These are phyloP conservation scores for Venturia aucupariae DNA, from an alignment of 2,329 filamentous ascomycete species.

Conservation along the genomic window DNA sequence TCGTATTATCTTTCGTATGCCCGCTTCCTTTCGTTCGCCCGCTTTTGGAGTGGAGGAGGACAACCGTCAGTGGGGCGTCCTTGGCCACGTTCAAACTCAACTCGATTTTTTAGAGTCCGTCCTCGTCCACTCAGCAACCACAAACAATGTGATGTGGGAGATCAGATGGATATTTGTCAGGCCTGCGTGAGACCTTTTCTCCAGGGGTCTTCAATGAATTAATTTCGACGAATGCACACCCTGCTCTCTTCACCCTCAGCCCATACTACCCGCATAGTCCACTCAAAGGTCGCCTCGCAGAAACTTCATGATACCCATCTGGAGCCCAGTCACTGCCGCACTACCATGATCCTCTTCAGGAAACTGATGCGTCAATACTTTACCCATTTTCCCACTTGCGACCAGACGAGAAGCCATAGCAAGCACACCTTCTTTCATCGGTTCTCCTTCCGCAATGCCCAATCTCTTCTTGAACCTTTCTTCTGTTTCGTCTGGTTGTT, in stretches of 20 bases:
- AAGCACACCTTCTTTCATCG: neutral
- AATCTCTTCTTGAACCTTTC: constrained; percentile 1
- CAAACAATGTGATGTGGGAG: too few relatives aligned
- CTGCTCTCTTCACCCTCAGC: neutral
- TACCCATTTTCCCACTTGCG: neutral
- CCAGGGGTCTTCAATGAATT: too few relatives aligned
- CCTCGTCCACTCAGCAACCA: too few relatives aligned
- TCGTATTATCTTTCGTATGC: too few relatives aligned
- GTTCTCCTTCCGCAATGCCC: neutral
- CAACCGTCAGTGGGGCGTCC: too few relatives aligned
- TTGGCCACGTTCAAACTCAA: too few relatives aligned
- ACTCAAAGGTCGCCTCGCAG: neutral
- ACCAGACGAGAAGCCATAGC: neutral
- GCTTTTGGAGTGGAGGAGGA: too few relatives aligned
- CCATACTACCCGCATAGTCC: neutral
- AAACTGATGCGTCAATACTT: constrained; percentile 8
- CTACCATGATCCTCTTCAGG: constrained; percentile 7
- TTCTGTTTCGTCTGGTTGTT: neutral
- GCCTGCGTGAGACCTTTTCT: too few relatives aligned
- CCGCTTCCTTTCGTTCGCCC: too few relatives aligned
- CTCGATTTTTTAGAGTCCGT: too few relatives aligned
- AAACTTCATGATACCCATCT: constrained; percentile 10
- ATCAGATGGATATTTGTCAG: too few relatives aligned
- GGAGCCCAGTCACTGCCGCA: constrained; percentile 1
- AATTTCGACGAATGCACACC: neutral